Base-by-base conservation (phyloP, 2,329 filamentous ascomycete genomes). In the Penicillium sp. region DNA sequence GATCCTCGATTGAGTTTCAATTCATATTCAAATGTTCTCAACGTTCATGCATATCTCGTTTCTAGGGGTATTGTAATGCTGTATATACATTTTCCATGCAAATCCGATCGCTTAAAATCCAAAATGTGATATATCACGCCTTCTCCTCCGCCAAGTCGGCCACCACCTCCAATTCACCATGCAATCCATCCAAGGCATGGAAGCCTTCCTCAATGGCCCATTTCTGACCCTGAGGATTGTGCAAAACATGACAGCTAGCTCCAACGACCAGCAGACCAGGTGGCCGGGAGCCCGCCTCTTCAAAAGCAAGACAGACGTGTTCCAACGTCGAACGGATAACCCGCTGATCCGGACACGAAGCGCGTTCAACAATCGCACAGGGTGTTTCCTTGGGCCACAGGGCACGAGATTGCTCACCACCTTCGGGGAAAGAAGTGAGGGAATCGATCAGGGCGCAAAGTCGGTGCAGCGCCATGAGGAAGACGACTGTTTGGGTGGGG, bases 191-290 rank as follows among this genome's bases (percentile, higher is more conserved):
- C 49, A 96, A 71, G 0, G 87, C 89, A 59, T 81, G 81, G 67
- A 96, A 96, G 0, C 92, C 92, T 45, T 97, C 92, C 71, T 97
- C 92, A 0, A 96, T 90, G 0, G 82, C 77, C 93, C 93, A 97
- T 54, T 85, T 85, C 65, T 85, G 81, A 2, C 81, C 82, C 53
- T 75, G 77, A 34, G 83, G 79, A 21, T 80, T 77, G 59, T 87
- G 82, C 54, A 97, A 73, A 5, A 91, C 90, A 67, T 91, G 88
- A 64, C 94, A 99, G 3, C 91, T 90, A 43, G 82, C 79, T 0
- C 94, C 94, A 0, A 96, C 87, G 0, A 97, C 91, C 29, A 99
- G 76, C 56, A 99, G 72, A 0, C 94, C 94, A 0, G 94, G 94
- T 13, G 94, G 94, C 34, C 93, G 80, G 62, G 89, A 94, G 0